Evolutionary conservation across 306 rosid genomes (phyloP).

Genomic region (Cucumis cinereus): DNA sequence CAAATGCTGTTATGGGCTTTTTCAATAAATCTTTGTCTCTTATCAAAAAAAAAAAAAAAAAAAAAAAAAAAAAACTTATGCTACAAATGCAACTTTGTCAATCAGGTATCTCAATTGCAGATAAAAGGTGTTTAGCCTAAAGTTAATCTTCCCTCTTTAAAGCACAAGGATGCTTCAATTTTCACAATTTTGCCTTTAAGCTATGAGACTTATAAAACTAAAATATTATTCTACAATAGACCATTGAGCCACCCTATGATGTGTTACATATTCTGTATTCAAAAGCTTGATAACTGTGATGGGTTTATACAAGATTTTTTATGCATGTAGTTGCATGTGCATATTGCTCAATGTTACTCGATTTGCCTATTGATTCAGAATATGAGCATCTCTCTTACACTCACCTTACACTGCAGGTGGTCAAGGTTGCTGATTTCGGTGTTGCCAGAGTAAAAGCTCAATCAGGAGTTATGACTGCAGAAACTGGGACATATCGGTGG

Average conservation of each 20-base stretch:
- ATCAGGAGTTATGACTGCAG: conserved; percentile 98
- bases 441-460: conserved; percentile 95
- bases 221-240: background rate
- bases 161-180: too few species aligned
- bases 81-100: too few species aligned
- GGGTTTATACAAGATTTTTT: background rate
- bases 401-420: conserved; percentile 36
- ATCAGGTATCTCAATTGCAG: too few species aligned
- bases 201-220: background rate
- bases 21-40: too few species aligned
- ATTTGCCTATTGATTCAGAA: background rate
- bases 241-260: background rate
- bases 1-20: too few species aligned
- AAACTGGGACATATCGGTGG: conserved; percentile 99
- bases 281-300: background rate
- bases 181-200: background rate
- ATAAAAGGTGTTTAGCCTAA: too few species aligned
- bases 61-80: too few species aligned
- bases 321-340: background rate
- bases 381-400: background rate
- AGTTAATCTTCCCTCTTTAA: too few species aligned
- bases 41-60: too few species aligned
- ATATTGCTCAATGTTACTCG: background rate
- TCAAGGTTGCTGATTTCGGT: conserved; percentile 98
- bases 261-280: background rate